Base-by-base conservation (phyloP, 192 early-diverging fungal species). In the Coemansia sp. region DNA sequence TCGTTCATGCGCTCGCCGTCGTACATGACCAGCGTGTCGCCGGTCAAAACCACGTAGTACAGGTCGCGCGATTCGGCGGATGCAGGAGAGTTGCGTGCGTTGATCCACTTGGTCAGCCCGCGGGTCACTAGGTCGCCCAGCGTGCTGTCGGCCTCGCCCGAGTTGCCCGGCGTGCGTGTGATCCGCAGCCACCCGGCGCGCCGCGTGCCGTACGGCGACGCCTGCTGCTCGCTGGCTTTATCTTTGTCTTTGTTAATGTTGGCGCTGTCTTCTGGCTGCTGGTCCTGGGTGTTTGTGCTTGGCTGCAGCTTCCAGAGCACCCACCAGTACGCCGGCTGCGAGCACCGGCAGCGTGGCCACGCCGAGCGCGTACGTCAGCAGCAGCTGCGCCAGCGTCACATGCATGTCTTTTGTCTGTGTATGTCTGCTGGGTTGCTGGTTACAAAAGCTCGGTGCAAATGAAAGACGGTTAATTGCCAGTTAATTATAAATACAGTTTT, bases 1-100 rank as follows among this genome's bases (percentile, higher is more conserved):
- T 93, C 89, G 17, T 78, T 46, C 71, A 87, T 84, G 11, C 83
- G 70, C 46, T 93, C 93, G 38, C 85, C 82, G 42, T 90, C 86
- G 61, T 95, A 95, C 50, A 95, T 69, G 39, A 90, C 89, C 48
- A 95, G 75, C n/a, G 87, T 88, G 27, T 87, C 83, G 54, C 88
- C 85, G 37, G 87, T 87, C 53, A 95, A 69, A 0, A 91, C 89
- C 3, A 76, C 91, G 64, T 86, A 95, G 52, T 84, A 84, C 18
- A 76, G 69, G 52, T 87, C 83, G 30, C n/a, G n/a, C n/a, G n/a
- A n/a, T n/a, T n/a, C n/a, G n/a, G n/a, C n/a, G n/a, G n/a, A n/a
- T n/a, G n/a, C n/a, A n/a, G n/a, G n/a, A n/a, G n/a, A n/a, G n/a
- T n/a, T n/a, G n/a, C n/a, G n/a, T n/a, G 42, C 62, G 27, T 63